Conservation (phyloP, 345 rosid genomes). For the sweet orange (Citrus sinensis) region DVS_A1.0 CM039168.1:26523501-26524000, state of each 20-base stretch:
- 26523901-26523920: constrained; percentile 5
- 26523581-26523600: constrained; percentile 99
- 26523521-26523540: constrained; percentile 48
- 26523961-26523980: constrained; percentile 85
- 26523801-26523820: constrained; percentile 80
- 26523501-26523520: constrained; percentile 31
- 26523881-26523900: constrained; percentile 8
- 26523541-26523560: constrained; percentile 79
- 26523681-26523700: constrained; percentile 97
- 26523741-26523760: not conserved
- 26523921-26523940: constrained; percentile 8
- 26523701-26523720: constrained; percentile 45
- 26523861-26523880: constrained; percentile 89
- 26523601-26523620: constrained; percentile 83
- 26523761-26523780: not conserved
- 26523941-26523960: constrained; percentile 46
- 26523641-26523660: constrained; percentile 44
- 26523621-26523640: constrained; percentile 33
- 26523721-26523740: not conserved
- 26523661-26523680: constrained; percentile 77
- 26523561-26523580: constrained; percentile 98
- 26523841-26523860: constrained; percentile 90
- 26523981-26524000: constrained; percentile 86
- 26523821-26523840: constrained; percentile 98
- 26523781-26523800: constrained; percentile 21